Base-by-base conservation (phyloP, 345 rosid genomes). In the Gossypium rotundifolium region DNA sequence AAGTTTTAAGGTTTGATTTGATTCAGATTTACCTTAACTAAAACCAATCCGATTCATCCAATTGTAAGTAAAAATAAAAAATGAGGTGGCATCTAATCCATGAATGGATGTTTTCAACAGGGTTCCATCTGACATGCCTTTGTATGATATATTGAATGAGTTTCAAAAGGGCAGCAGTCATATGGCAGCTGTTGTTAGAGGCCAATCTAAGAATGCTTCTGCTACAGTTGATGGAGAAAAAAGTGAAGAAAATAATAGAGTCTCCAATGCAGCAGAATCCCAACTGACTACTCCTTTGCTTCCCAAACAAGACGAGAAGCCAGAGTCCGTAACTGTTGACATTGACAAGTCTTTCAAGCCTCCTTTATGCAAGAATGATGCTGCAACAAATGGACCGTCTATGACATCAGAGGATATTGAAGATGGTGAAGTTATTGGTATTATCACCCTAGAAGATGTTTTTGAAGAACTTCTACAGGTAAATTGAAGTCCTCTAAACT, bases 131-230 rank as follows among this genome's bases (percentile, higher is more conserved):
- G 92, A 94, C 85, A 94, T 94, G 98, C 98, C 98, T 55, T 62
- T 94, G 52, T 94, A 94, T 72, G 98, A 91, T 81, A 94, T 94
- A 73, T 81, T 94, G 70, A 94, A 94, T 23, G 98, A 94, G 84
- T 94, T 94, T 82, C 98, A 92, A 79, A 92, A 94, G 83, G 98
- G 98, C 17, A 94, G 98, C 85, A 94, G 98, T 83, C 98, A 94
- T 79, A 94, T 93, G 98, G 98, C 98, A 27, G 98, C 98, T 77
- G 97, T 94, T 77, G 98, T 83, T 59, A 91, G 85, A 57, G 91
- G 85, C 51, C 91, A 88, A 79, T 65, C 27, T 78, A 88, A 86
- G 84, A 74, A 69, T 71, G 77, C 73, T 80, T 82, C 72, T 17
- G 75, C 83, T 25, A 74, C 82, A 61, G 51, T 58, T 13, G 81